Percentiles rank a stretch among this genome's conserved stretches.
Evolutionary conservation across 2,329 filamentous ascomycete species (phyloP).

Genomic region (Fusarium mangiferae): DNA sequence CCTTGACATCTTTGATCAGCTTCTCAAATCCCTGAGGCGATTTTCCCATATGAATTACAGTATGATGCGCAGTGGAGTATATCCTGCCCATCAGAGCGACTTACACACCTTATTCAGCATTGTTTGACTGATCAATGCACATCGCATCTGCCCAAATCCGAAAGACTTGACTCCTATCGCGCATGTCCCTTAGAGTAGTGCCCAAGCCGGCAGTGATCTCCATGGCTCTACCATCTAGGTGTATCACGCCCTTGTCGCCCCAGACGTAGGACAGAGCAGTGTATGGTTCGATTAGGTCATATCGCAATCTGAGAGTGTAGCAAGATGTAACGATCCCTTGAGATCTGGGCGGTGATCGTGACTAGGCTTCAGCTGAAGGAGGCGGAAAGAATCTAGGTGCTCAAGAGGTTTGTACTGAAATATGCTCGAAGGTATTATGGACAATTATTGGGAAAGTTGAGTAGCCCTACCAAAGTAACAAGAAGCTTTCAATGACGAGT

Average conservation of each 20-base stretch:
- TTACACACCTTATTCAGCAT: neutral
- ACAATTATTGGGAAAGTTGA: accelerated
- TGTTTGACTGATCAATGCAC: neutral
- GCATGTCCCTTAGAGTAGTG: neutral
- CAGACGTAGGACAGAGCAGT: neutral
- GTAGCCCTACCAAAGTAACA: accelerated
- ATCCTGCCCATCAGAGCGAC: neutral
- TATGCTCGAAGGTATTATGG: accelerated
- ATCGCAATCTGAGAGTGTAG: neutral
- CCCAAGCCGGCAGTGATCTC: neutral
- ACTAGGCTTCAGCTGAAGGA: neutral
- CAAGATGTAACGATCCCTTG: neutral
- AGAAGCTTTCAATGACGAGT: too few species aligned
- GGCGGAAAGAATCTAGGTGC: neutral
- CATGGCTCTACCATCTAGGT: neutral
- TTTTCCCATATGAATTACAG: neutral
- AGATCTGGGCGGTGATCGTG: neutral
- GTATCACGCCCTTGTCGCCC: neutral
- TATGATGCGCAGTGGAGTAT: neutral
- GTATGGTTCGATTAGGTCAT: neutral
- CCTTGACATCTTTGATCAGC: neutral
- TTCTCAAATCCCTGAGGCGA: accelerated
- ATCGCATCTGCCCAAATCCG: neutral
- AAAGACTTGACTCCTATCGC: neutral
- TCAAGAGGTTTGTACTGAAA: neutral